Evolutionary conservation across 73 alveolate species (phyloP), one percentile per base, ranked within the genome.

Genomic region (Paraurostyla sp.): DNA sequence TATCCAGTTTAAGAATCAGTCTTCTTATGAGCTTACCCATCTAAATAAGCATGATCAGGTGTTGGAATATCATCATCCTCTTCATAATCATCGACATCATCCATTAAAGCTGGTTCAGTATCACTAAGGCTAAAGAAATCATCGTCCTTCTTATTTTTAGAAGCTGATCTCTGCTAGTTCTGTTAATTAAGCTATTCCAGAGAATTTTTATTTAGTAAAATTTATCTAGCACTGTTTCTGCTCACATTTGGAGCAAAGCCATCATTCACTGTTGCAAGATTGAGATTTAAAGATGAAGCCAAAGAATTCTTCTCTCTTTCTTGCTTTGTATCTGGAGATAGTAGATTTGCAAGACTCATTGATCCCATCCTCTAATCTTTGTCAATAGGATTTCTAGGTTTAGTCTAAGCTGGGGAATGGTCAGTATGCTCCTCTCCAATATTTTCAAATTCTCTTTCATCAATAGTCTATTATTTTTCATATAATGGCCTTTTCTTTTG

Each of bases 41-140:
- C 42, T 1, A 65, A 35, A 23, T 65, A 65, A 1, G 35, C 36
- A 35, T 65, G 82, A 65, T 27, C 86, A n/a, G 86, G 86, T 2
- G 56, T 36, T 73, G 6, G 33, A 13, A 73, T 38, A 49, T 73
- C 86, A 20, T 73, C 71, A 45, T 73, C 86, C 46, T 73, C 86
- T 29, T 73, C 86, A 45, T 73, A 73, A 9, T 73, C 86, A 73
- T 49, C 46, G 13, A 18, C 13, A 46, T 15, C 18, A 46, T 46
- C 57, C 23, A 13, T 46, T 15, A 46, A 46, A n/a, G n/a, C n/a
- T n/a, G n/a, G n/a, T 35, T 65, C 82, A 38, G 7, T 38, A 30
- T 59, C 76, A 49, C 76, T 59, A 3, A 40, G 30, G 41, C 82
- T 65, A 35, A 38, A 65, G 32, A 38, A 65, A 6, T 33, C 58